Percentiles rank a stretch among this genome's conserved stretches.
These are phyloP conservation scores for Trematosphaeria pertusa DNA, from an alignment of 2,329 filamentous ascomycete species.

Conservation along the genomic window DNA sequence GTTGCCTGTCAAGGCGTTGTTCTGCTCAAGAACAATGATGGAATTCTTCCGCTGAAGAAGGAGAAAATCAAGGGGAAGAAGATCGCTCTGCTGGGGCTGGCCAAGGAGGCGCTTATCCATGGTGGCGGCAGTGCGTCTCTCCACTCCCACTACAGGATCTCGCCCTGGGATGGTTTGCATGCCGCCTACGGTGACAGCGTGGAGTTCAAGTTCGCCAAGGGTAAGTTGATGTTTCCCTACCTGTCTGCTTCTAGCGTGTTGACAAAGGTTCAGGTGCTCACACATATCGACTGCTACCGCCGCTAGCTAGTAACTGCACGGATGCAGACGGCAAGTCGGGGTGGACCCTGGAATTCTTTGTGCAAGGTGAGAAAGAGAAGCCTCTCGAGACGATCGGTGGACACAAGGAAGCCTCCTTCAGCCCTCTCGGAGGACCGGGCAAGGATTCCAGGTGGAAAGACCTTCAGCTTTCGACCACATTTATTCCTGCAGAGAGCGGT, in stretches of 20 bases:
- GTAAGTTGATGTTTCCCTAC: slow-evolving; percentile 1
- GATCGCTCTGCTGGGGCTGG: slow-evolving; percentile 75
- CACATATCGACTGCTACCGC: slow-evolving; percentile 43
- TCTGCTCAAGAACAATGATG: slow-evolving; percentile 73
- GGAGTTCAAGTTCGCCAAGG: slow-evolving; percentile 41
- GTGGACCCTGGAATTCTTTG: slow-evolving; percentile 42
- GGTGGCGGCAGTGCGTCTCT: slow-evolving; percentile 43
- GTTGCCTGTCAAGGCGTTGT: slow-evolving; percentile 73
- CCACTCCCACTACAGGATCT: slow-evolving; percentile 35
- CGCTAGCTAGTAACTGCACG: slow-evolving; percentile 33
- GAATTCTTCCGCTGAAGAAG: slow-evolving; percentile 69
- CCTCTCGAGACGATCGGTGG: slow-evolving; percentile 30
- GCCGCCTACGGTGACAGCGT: slow-evolving; percentile 35
- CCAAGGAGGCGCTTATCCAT: slow-evolving; percentile 54
- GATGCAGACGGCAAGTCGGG: slow-evolving; percentile 36
- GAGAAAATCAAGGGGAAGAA: slow-evolving; percentile 61
- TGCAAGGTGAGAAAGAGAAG: slow-evolving; percentile 26
- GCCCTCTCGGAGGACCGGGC: slow-evolving; percentile 27
- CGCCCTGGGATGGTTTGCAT: slow-evolving; percentile 34
- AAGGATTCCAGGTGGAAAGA: slow-evolving; percentile 30
- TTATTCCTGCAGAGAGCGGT: slow-evolving; percentile 32
- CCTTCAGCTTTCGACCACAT: slow-evolving; percentile 30
- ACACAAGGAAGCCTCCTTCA: slow-evolving; percentile 35
- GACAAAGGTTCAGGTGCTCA: slow-evolving; percentile 29
- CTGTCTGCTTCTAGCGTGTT: neutral